These are phyloP conservation scores for Ogataea dorogensis DNA, from an alignment of 805 yeast species.

Conservation along the genomic window DNA sequence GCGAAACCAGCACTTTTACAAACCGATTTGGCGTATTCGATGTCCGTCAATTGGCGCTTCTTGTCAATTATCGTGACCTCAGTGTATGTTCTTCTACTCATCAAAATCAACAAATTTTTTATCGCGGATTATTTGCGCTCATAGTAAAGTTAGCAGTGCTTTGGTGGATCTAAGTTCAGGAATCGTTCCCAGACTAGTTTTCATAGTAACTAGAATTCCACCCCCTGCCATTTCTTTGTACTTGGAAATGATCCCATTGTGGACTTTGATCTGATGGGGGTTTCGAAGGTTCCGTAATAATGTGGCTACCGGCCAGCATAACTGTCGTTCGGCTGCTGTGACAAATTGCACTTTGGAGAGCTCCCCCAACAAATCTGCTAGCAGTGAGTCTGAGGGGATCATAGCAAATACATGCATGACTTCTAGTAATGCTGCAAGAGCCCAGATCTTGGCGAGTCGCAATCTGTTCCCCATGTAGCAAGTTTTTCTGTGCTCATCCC, in stretches of 20 bases:
- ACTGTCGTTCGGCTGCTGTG: slow-evolving; percentile 6
- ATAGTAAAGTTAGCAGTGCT: too few species aligned
- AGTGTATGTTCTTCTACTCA: not conserved
- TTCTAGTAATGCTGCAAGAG: not conserved
- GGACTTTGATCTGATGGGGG: not conserved
- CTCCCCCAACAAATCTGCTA: not conserved
- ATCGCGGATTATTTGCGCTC: too few species aligned
- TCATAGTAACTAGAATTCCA: too few species aligned
- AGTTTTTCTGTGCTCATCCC: too few species aligned
- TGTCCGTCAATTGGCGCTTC: slow-evolving; percentile 4
- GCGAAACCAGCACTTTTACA: slow-evolving; percentile 5
- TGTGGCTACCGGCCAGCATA: slow-evolving; percentile 10
- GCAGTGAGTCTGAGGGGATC: not conserved
- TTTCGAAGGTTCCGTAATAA: slow-evolving; percentile 1
- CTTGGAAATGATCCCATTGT: not conserved
- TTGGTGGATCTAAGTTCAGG: too few species aligned
- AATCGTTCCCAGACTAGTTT: too few species aligned
- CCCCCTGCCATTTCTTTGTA: not conserved
- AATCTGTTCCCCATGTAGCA: too few species aligned
- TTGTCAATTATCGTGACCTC: slow-evolving; percentile 2
- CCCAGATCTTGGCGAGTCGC: not conserved
- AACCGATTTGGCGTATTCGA: slow-evolving; percentile 3
- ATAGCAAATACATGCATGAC: not conserved
- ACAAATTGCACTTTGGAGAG: not conserved
- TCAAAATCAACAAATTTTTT: not conserved